phyloP scores from a whole-genome alignment of 352 stramenopile genomes.

The Pythium volutum region DNA sequence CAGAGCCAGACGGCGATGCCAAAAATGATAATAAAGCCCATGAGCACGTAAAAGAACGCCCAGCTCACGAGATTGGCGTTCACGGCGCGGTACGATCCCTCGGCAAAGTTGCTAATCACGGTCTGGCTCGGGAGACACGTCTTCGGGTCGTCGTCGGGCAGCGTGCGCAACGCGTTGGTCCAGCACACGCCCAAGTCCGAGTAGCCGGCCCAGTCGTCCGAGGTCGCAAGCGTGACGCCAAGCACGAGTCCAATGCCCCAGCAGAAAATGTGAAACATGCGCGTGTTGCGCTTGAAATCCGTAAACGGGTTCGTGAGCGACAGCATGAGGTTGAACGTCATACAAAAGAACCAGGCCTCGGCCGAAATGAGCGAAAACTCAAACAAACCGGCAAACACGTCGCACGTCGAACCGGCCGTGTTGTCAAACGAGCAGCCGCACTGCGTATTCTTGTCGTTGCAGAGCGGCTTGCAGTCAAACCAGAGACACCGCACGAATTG shows the following conservation, averaged over 20 bases:
- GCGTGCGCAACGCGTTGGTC: slow-evolving; percentile 79
- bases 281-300: slow-evolving; percentile 86
- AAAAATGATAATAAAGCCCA: slow-evolving; percentile 77
- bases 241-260: slow-evolving; percentile 66
- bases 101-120: slow-evolving; percentile 66
- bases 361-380: slow-evolving; percentile 83
- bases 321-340: slow-evolving; percentile 86
- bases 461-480: slow-evolving; percentile 79
- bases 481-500: slow-evolving; percentile 80
- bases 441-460: slow-evolving; percentile 57
- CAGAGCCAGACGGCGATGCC: slow-evolving; percentile 84
- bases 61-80: slow-evolving; percentile 87
- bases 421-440: slow-evolving; percentile 64
- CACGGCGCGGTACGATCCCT: slow-evolving; percentile 58
- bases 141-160: slow-evolving; percentile 32
- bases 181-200: slow-evolving; percentile 86
- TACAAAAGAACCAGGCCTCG: slow-evolving; percentile 89
- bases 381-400: slow-evolving; percentile 76
- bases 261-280: slow-evolving; percentile 82
- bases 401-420: slow-evolving; percentile 50
- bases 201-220: slow-evolving; percentile 76
- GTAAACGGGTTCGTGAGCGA: slow-evolving; percentile 90
- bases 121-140: slow-evolving; percentile 30
- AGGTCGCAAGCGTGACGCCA: slow-evolving; percentile 67
- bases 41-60: slow-evolving; percentile 88